Evolutionary conservation across 164 flowering plant genomes (phyloP).

Genomic region (Tinospora cordifolia): DNA sequence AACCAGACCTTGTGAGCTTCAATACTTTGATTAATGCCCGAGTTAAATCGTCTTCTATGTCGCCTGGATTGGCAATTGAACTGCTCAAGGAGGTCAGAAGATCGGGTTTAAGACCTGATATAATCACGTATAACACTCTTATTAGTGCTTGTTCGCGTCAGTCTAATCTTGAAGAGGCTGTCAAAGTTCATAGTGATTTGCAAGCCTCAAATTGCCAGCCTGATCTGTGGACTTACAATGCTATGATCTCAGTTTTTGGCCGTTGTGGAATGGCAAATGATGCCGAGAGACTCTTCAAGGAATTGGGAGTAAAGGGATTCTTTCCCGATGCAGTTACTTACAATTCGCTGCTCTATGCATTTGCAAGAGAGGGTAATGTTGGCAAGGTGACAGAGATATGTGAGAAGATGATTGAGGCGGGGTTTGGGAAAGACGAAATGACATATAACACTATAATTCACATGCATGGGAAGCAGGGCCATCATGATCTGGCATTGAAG

Average conservation of each 20-base stretch:
- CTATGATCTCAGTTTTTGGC: slow-evolving; percentile 91
- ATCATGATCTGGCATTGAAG: slow-evolving; percentile 59
- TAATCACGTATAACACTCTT: slow-evolving; percentile 87
- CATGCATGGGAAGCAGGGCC: slow-evolving; percentile 93
- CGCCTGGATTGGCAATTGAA: slow-evolving; percentile 45
- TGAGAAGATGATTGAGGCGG: slow-evolving; percentile 61
- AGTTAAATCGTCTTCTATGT: slow-evolving; percentile 42
- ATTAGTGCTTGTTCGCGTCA: slow-evolving; percentile 83
- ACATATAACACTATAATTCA: slow-evolving; percentile 83
- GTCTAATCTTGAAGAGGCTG: slow-evolving; percentile 71
- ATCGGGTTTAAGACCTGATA: slow-evolving; percentile 75
- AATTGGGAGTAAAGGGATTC: slow-evolving; percentile 60
- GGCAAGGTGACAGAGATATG: slow-evolving; percentile 58
- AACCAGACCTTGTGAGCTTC: slow-evolving; percentile 85
- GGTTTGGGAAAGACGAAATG: slow-evolving; percentile 81
- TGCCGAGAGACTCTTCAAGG: slow-evolving; percentile 65
- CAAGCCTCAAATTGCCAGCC: slow-evolving; percentile 54
- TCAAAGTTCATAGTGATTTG: slow-evolving; percentile 59
- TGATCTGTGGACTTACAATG: slow-evolving; percentile 96
- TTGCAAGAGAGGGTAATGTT: slow-evolving; percentile 74
- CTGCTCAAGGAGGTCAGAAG: slow-evolving; percentile 64
- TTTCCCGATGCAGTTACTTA: slow-evolving; percentile 89
- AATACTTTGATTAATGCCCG: slow-evolving; percentile 92
- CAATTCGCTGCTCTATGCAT: slow-evolving; percentile 86
- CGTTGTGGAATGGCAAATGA: slow-evolving; percentile 58